A percentile compares a stretch with the other conserved stretches of the same genome.
Conservation (phyloP, 208 protist genomes). For the Trypanosoma avium region DNA sequence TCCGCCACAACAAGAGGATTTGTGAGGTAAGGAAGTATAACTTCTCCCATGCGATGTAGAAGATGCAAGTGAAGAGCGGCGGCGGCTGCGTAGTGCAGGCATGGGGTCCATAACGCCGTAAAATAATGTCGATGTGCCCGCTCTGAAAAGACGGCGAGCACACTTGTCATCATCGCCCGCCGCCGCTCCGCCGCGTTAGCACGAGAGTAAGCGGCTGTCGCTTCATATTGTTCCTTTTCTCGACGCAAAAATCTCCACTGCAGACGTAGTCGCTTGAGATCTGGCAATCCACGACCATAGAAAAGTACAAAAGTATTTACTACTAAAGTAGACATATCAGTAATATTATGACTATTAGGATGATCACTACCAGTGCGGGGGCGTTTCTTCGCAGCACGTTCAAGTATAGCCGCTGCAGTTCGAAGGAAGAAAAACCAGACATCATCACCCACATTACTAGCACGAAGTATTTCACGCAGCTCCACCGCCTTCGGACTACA, state of each 20-base stretch:
- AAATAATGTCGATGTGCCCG: constrained; percentile 84
- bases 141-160: constrained; percentile 82
- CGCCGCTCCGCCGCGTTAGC: constrained; percentile 70
- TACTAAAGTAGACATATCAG: constrained; percentile 27
- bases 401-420: constrained; percentile 41
- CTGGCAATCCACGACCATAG: constrained; percentile 51
- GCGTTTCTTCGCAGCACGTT: constrained; percentile 53
- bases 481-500: constrained; percentile 52
- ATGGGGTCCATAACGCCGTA: constrained; percentile 75
- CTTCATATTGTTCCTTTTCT: constrained; percentile 55
- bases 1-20: constrained; percentile 86
- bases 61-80: constrained; percentile 74
- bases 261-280: constrained; percentile 48
- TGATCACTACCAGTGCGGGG: constrained; percentile 17
- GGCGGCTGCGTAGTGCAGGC: constrained; percentile 51
- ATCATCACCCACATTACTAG: constrained; percentile 45
- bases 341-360: too few species aligned
- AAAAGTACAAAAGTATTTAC: constrained; percentile 81
- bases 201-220: constrained; percentile 64
- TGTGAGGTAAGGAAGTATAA: constrained; percentile 77
- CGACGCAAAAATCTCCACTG: constrained; percentile 65
- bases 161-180: constrained; percentile 56
- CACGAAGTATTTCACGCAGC: constrained; percentile 47
- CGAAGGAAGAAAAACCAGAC: constrained; percentile 79
- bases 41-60: constrained; percentile 69